These are phyloP conservation scores for Tephrocybe rancida DNA, from an alignment of 768 basidiomycete genomes.

Conservation along the genomic window DNA sequence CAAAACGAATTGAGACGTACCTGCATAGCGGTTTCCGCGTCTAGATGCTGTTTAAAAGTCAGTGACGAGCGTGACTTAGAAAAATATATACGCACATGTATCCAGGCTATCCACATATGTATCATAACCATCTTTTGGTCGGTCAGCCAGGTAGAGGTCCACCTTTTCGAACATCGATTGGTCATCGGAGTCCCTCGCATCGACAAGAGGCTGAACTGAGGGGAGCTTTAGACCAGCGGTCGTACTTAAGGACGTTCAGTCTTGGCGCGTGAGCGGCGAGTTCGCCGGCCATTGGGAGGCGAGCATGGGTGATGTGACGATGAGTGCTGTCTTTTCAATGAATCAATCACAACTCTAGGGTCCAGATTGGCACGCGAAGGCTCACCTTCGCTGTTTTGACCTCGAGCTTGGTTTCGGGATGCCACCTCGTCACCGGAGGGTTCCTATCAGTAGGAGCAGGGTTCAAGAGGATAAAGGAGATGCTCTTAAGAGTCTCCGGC, in stretches of 20 bases:
- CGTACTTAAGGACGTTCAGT: constrained; percentile 78
- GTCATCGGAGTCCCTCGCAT: too few species aligned
- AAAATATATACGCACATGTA: too few species aligned
- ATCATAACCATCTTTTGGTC: too few species aligned
- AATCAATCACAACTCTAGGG: background rate
- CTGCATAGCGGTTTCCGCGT: background rate
- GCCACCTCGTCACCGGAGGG: constrained; percentile 54
- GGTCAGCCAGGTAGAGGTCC: too few species aligned
- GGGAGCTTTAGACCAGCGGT: constrained; percentile 74
- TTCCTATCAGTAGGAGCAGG: constrained; percentile 57
- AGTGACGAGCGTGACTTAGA: background rate
- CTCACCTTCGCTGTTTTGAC: constrained; percentile 75
- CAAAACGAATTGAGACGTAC: background rate
- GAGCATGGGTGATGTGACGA: constrained; percentile 81
- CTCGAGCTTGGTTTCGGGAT: constrained; percentile 55
- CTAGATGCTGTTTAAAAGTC: background rate
- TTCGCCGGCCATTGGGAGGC: constrained; percentile 85
- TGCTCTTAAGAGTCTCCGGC: constrained; percentile 90
- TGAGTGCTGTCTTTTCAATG: constrained; percentile 69
- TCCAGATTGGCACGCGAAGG: background rate
- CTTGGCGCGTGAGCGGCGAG: constrained; percentile 71
- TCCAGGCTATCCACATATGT: too few species aligned
- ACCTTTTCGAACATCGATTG: too few species aligned
- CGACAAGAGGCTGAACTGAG: too few species aligned
- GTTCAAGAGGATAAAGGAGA: constrained; percentile 78